Evolutionary conservation across 495 filamentous ascomycete genomes (phyloP), one percentile per base, ranked within the genome.

Genomic region (Parmelia sp.): DNA sequence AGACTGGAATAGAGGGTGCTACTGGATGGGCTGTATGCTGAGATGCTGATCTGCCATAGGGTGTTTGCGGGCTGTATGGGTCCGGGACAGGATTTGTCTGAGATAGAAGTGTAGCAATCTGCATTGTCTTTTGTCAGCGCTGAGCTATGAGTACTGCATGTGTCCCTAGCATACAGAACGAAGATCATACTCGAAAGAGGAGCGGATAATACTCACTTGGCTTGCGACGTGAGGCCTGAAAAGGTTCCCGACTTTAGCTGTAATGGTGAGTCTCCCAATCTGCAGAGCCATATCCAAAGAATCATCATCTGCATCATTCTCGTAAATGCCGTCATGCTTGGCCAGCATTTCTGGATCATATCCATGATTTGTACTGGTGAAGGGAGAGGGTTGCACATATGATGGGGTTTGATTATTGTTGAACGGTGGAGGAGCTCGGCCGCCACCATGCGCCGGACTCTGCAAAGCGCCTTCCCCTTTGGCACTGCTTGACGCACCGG

Each of bases 221-320:
- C 35, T 53, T 4, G 47, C 31, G 36, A 62, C 29, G 15, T 51
- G 42, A 44, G 57, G 80, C 61, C 79, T 73, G 55, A 78, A 82
- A 57, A 84, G 72, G 2, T 80, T 80, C 21, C 85, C 86, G 70
- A 89, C 83, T 35, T 85, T 78, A 70, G 89, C 87, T 1, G 83
- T 88, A 51, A 90, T 85, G 60, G 86, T 80, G 77, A 87, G 82
- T 67, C 79, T 84, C 17, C 87, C 86, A 61, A 89, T 76, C 65
- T 81, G 80, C 51, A 90, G 78, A 9, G 85, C 86, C 27, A 87
- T 71, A 68, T 88, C 87, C 63, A 86, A 78, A 15, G 88, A 71
- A 53, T 87, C 83, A 65, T 88, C 83, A 63, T 84, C 45, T 39
- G 57, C 42, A 17, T 45, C 75, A 10, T 64, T 74, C 59, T 76